Conservation (phyloP, 495 filamentous ascomycete species). For the Pyrenula massariospora region DNA sequence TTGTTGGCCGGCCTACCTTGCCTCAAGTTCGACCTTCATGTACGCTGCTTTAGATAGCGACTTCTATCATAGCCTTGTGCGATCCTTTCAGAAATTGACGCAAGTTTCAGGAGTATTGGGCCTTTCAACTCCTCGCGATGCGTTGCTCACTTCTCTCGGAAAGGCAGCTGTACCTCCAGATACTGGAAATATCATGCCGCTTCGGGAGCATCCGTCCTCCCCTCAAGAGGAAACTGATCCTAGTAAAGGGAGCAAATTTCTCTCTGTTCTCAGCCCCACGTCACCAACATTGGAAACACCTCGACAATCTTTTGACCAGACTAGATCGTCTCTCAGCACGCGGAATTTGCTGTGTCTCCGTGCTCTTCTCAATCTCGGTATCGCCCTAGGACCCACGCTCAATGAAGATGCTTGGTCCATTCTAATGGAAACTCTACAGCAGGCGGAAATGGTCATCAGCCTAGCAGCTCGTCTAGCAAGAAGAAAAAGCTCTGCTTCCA, state of each 20-base stretch:
- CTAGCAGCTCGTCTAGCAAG: slow-evolving; percentile 25
- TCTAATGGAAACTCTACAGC: slow-evolving; percentile 77
- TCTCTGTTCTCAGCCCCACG: slow-evolving; percentile 9
- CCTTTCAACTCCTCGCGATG: slow-evolving; percentile 77
- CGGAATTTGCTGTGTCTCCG: slow-evolving; percentile 82
- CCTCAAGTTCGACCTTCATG: slow-evolving; percentile 87
- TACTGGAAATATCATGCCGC: slow-evolving; percentile 19
- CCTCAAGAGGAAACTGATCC: slow-evolving; percentile 24
- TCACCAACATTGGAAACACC: slow-evolving; percentile 14
- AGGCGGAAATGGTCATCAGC: slow-evolving; percentile 78
- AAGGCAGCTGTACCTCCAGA: slow-evolving; percentile 84
- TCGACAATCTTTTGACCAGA: slow-evolving; percentile 11
- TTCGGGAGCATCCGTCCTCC: slow-evolving; percentile 19
- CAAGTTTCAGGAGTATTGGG: slow-evolving; percentile 86
- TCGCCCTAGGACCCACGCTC: slow-evolving; percentile 82
- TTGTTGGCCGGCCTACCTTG: slow-evolving; percentile 93
- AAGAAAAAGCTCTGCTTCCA: slow-evolving; percentile 16
- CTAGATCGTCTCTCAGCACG: slow-evolving; percentile 54
- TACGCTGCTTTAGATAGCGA: slow-evolving; percentile 88
- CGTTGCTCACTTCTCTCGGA: slow-evolving; percentile 84
- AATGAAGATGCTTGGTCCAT: slow-evolving; percentile 74
- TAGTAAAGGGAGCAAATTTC: slow-evolving; percentile 15
- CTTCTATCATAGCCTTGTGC: slow-evolving; percentile 85
- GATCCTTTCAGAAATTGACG: slow-evolving; percentile 88
- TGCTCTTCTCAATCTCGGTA: slow-evolving; percentile 85